A percentile compares a stretch with the other conserved stretches of the same genome.
These are phyloP conservation scores for Daldinia concentrica DNA, from an alignment of 495 filamentous ascomycete species.

Conservation along the genomic window DNA sequence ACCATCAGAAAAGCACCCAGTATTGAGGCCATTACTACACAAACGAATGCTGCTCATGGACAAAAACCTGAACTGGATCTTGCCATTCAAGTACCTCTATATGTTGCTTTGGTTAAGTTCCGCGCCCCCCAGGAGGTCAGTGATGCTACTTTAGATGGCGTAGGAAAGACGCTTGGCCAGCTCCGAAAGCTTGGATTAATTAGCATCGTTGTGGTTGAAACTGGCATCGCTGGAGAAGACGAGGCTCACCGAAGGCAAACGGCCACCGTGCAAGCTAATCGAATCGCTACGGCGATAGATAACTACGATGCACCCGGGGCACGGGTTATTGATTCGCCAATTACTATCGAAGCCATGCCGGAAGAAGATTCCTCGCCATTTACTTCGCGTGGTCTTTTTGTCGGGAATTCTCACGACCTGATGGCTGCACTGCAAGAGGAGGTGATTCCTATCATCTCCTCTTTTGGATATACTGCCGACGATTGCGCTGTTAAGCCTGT, in stretches of 20 bases:
- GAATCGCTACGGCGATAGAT: slow-evolving; percentile 78
- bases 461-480: slow-evolving; percentile 71
- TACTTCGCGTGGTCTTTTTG: slow-evolving; percentile 47
- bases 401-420: slow-evolving; percentile 64
- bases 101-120: slow-evolving; percentile 89
- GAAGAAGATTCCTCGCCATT: slow-evolving; percentile 29
- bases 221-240: slow-evolving; percentile 51
- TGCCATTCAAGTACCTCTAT: slow-evolving; percentile 62
- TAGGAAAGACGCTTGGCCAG: slow-evolving; percentile 85
- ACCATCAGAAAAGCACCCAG: slow-evolving; percentile 9
- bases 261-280: slow-evolving; percentile 72
- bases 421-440: slow-evolving; percentile 76
- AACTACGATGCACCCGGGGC: slow-evolving; percentile 70
- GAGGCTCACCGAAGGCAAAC: slow-evolving; percentile 37
- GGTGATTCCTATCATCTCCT: slow-evolving; percentile 79
- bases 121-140: slow-evolving; percentile 73
- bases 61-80: slow-evolving; percentile 62
- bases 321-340: slow-evolving; percentile 71
- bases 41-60: slow-evolving; percentile 42
- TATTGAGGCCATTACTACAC: slow-evolving; percentile 9
- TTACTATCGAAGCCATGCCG: slow-evolving; percentile 49
- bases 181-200: slow-evolving; percentile 81
- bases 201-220: slow-evolving; percentile 84
- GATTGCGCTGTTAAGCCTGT: slow-evolving; percentile 64
- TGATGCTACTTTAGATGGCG: slow-evolving; percentile 72